Evolutionary conservation across 768 basidiomycete species (phyloP), one percentile per base, ranked within the genome.

Genomic region (Psilocybe cubensis): DNA sequence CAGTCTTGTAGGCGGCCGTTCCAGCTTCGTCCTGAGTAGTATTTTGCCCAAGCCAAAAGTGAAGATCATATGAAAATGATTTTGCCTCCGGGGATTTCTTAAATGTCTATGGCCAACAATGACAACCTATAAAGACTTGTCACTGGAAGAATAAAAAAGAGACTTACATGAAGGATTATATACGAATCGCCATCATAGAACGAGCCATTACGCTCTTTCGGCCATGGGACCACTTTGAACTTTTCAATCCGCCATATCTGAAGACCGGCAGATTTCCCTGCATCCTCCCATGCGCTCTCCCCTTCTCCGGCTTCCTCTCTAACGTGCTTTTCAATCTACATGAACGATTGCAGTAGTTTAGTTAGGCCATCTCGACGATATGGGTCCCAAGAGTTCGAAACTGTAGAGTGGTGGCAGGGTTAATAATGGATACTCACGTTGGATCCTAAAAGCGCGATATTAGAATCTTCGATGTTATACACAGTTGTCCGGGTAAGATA

Each of bases 101-200:
- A 71, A 83, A 87, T 3, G 85, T 87, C 86, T 88, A 52, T 7
- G 4, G 4, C 31, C 42, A 18, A 17, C 14, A 31, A 42, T 12
- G 35, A 47, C 28, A 18, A 21, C 18, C 1, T 8, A 20, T 47
- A 10, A 45, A 28, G 10, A 24, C 17, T 38, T 33, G 6, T 17
- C 18, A 10, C 14, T 18, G 33, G 18, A 6, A n/a, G 25, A 9
- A 21, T 12, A 24, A 9, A 12, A 11, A 51, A 20, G 42, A 38
- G 25, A 68, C 80, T 61, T 60, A 85, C 86, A 66, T 86, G 76
- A 27, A 87, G 70, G n/a, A 87, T 72, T 53, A 88, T 83, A 62
- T 87, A 88, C 1, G 84, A 85, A 68, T 88, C 85, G 1, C 84
- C 87, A 60, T 82, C 78, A 63, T 86, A 88, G 71, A 88, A 87